A percentile compares a stretch with the other conserved stretches of the same genome.
These are phyloP conservation scores for Talaromyces rugulosus DNA, from an alignment of 2,329 filamentous ascomycete genomes.

Conservation along the genomic window DNA sequence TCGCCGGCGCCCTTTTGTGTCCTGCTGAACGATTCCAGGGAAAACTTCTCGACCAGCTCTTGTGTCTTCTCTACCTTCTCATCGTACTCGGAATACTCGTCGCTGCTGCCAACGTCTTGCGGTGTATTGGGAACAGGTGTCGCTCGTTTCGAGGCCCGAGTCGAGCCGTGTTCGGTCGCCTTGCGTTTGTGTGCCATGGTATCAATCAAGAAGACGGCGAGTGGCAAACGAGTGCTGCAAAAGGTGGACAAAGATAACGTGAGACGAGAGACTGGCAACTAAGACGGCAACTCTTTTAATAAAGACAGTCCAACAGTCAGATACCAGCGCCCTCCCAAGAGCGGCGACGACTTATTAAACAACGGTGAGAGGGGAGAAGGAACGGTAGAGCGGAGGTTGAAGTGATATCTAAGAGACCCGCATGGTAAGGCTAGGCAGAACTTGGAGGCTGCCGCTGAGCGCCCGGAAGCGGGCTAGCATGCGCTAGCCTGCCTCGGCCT, in stretches of 20 bases:
- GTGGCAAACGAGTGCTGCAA: not conserved
- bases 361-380: not conserved
- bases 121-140: conserved; percentile 43
- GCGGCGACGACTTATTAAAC: not conserved
- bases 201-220: conserved; percentile 6
- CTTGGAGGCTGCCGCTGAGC: too few relatives aligned
- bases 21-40: conserved; percentile 49
- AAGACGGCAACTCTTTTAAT: not conserved
- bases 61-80: conserved; percentile 46
- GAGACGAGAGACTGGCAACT: not conserved
- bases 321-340: not conserved
- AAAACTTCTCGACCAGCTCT: conserved; percentile 52
- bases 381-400: not conserved
- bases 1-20: conserved; percentile 37
- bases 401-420: not conserved
- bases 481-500: not conserved
- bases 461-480: not conserved
- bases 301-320: conserved; percentile 5
- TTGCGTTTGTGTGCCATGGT: conserved; percentile 63
- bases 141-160: conserved; percentile 45
- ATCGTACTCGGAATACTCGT: conserved; percentile 55
- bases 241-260: conserved; percentile 6
- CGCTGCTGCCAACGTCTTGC: conserved; percentile 48
- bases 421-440: not conserved
- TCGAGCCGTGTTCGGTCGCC: conserved; percentile 36